A percentile compares a stretch with the other conserved stretches of the same genome.
phyloP scores from a whole-genome alignment of 768 basidiomycete species.

The Leccinum arenicola region DNA sequence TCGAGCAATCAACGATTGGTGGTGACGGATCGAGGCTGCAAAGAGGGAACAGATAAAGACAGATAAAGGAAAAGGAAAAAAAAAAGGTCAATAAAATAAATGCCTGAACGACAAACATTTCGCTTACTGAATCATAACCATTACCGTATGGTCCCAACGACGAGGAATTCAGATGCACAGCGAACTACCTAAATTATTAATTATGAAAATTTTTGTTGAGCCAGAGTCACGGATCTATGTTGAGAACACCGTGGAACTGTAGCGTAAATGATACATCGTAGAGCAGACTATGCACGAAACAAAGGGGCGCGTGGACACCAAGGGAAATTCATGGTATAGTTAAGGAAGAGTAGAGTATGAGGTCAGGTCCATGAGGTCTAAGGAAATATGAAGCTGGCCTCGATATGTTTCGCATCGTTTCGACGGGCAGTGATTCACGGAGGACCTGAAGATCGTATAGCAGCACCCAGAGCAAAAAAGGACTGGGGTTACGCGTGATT shows the following conservation, averaged over 20 bases:
- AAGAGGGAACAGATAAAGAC: neutral
- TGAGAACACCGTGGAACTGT: slow-evolving; percentile 15
- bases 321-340: slow-evolving; percentile 29
- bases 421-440: slow-evolving; percentile 9
- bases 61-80: neutral
- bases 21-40: slow-evolving; percentile 6
- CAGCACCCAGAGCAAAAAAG: slow-evolving; percentile 4
- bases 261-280: slow-evolving; percentile 29
- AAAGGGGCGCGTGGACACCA: slow-evolving; percentile 14
- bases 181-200: slow-evolving; percentile 28
- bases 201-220: slow-evolving; percentile 12
- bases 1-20: neutral
- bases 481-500: slow-evolving; percentile 8
- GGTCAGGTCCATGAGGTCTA: slow-evolving; percentile 23
- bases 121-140: slow-evolving; percentile 22
- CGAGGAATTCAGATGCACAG: slow-evolving; percentile 20
- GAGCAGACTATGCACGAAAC: slow-evolving; percentile 31
- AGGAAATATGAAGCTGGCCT: slow-evolving; percentile 17
- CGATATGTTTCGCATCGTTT: slow-evolving; percentile 13
- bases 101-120: slow-evolving; percentile 6
- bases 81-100: slow-evolving; percentile 16
- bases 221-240: slow-evolving; percentile 29
- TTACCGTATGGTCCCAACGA: neutral
- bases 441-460: slow-evolving; percentile 13
- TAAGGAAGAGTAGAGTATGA: slow-evolving; percentile 28